A percentile compares a stretch with the other conserved stretches of the same genome.
phyloP scores from a whole-genome alignment of 2,329 filamentous ascomycete genomes.

The Trichoderma asperellum region DNA sequence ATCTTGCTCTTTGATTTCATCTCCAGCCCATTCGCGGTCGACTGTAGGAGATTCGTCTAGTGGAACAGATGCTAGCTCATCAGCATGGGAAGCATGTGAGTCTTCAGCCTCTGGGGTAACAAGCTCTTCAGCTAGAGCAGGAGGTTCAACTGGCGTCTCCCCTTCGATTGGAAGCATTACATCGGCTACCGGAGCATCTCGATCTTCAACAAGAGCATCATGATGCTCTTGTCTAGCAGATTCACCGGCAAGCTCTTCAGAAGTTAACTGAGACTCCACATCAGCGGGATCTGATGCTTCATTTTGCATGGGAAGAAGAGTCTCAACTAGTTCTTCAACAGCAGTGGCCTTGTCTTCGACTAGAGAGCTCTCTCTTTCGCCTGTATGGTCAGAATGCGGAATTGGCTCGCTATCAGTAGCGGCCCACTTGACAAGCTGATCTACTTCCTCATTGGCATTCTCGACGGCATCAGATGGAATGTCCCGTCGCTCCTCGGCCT shows the following conservation, averaged over 20 bases:
- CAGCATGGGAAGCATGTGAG: neutral
- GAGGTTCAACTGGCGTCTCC: neutral
- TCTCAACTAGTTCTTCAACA: neutral
- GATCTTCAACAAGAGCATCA: neutral
- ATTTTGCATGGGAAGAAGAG: neutral
- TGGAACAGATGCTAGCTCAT: neutral
- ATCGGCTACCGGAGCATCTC: neutral
- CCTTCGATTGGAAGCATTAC: neutral
- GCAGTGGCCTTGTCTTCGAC: constrained; percentile 21
- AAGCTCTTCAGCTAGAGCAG: neutral
- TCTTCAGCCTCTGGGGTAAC: neutral
- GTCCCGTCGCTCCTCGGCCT: constrained; percentile 4
- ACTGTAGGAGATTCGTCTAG: neutral
- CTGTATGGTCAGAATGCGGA: neutral
- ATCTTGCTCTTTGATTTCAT: neutral
- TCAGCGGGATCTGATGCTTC: neutral
- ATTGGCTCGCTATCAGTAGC: constrained; percentile 16
- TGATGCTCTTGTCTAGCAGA: neutral
- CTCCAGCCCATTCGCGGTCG: neutral
- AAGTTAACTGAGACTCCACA: neutral
- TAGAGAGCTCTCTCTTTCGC: constrained; percentile 34
- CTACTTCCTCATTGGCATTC: neutral
- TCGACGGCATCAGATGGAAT: neutral
- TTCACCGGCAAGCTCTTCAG: neutral
- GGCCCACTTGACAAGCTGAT: constrained; percentile 17